Percentiles rank a stretch among this genome's conserved stretches.
Evolutionary conservation across 495 filamentous ascomycete genomes (phyloP).

Genomic region (Pseudomonodictys pantanalensis): DNA sequence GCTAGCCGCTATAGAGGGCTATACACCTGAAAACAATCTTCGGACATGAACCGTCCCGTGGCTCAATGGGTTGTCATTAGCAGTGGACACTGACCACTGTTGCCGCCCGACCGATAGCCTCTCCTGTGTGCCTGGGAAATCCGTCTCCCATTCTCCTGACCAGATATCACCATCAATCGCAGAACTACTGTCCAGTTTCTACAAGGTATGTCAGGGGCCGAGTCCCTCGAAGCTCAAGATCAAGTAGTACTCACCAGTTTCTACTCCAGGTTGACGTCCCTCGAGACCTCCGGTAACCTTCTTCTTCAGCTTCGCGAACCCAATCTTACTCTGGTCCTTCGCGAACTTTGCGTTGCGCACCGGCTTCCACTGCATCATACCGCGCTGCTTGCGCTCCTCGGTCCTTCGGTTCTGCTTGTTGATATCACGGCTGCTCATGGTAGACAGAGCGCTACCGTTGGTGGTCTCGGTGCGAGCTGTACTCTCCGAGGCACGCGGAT

Average conservation of each 20-base stretch:
- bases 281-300: slow-evolving; percentile 54
- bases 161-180: too few species aligned
- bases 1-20: too few species aligned
- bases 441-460: background rate
- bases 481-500: background rate
- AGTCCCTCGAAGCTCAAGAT: too few species aligned
- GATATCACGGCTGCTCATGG: slow-evolving; percentile 19
- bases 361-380: slow-evolving; percentile 75
- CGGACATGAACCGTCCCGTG: too few species aligned
- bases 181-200: too few species aligned
- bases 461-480: slow-evolving; percentile 7
- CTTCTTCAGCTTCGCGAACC: slow-evolving; percentile 52
- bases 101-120: too few species aligned
- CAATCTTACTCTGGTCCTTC: slow-evolving; percentile 65
- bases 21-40: too few species aligned
- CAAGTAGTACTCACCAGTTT: slow-evolving; percentile 50
- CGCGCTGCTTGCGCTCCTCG: slow-evolving; percentile 66
- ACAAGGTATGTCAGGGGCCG: too few species aligned
- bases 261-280: slow-evolving; percentile 66
- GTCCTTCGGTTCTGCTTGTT: slow-evolving; percentile 58
- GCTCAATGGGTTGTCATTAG: too few species aligned
- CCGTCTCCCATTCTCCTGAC: too few species aligned
- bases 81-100: too few species aligned
- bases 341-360: slow-evolving; percentile 67
- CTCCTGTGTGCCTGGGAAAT: too few species aligned